phyloP scores from a whole-genome alignment of 1,139 yeast genomes.

The Meyerozyma carpophila region DNA sequence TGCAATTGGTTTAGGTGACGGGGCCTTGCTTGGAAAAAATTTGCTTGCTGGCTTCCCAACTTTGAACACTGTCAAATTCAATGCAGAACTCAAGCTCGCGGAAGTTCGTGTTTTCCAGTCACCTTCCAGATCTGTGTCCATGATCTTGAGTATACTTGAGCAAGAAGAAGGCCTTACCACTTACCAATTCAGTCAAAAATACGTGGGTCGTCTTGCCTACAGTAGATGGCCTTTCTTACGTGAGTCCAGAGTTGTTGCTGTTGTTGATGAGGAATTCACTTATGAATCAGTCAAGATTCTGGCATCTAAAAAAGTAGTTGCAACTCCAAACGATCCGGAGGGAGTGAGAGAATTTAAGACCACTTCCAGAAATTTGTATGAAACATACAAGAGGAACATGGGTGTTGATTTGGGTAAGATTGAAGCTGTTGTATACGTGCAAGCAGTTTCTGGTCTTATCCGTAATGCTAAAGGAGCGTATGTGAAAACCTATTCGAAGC shows the following conservation, averaged over 20 bases:
- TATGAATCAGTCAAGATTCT: slow-evolving; percentile 38
- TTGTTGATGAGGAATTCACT: slow-evolving; percentile 50
- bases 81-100: slow-evolving; percentile 39
- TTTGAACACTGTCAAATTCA: slow-evolving; percentile 62
- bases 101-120: slow-evolving; percentile 79
- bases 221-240: slow-evolving; percentile 86
- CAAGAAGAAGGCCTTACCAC: slow-evolving; percentile 42
- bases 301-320: slow-evolving; percentile 26
- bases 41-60: slow-evolving; percentile 90
- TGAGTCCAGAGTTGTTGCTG: slow-evolving; percentile 68
- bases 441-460: slow-evolving; percentile 73
- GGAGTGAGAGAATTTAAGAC: slow-evolving; percentile 38
- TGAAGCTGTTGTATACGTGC: slow-evolving; percentile 59
- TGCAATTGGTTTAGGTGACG: slow-evolving; percentile 57
- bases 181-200: slow-evolving; percentile 56
- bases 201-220: slow-evolving; percentile 57
- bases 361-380: slow-evolving; percentile 25
- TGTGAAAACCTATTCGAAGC: slow-evolving; percentile 57
- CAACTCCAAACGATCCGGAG: slow-evolving; percentile 34
- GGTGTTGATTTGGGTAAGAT: slow-evolving; percentile 58
- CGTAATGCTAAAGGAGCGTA: slow-evolving; percentile 72
- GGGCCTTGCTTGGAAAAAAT: slow-evolving; percentile 65
- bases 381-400: slow-evolving; percentile 39
- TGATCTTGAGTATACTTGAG: slow-evolving; percentile 61
- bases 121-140: slow-evolving; percentile 78